These are phyloP conservation scores for Ceriops tagal DNA, from an alignment of 345 rosid species.

Conservation along the genomic window DNA sequence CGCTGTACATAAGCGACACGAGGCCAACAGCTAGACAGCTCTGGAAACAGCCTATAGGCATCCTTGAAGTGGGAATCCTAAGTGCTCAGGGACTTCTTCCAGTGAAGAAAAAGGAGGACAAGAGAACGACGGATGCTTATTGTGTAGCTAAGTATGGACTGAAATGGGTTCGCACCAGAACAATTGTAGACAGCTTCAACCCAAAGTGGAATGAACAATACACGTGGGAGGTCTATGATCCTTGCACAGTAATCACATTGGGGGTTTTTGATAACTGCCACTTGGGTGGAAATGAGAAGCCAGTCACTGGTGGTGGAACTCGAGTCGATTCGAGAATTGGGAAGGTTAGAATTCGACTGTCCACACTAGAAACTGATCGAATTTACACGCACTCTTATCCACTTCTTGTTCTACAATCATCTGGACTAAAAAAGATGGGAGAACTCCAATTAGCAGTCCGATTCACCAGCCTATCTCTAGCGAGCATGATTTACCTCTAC, in stretches of 20 bases:
- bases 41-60: conserved; percentile 29
- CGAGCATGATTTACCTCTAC: conserved; percentile 29
- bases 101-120: conserved; percentile 25
- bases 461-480: conserved; percentile 30
- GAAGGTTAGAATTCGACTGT: conserved; percentile 30
- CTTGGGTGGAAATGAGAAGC: conserved; percentile 20
- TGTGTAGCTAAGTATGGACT: conserved; percentile 34
- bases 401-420: conserved; percentile 31
- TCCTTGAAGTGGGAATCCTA: conserved; percentile 32
- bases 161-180: conserved; percentile 35
- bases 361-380: conserved; percentile 30
- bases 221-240: conserved; percentile 37
- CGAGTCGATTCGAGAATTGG: conserved; percentile 25
- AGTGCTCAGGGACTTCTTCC: conserved; percentile 34
- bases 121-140: conserved; percentile 26
- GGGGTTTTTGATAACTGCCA: conserved; percentile 36
- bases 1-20: conserved; percentile 28
- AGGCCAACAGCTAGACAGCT: conserved; percentile 33
- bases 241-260: conserved; percentile 33
- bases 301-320: conserved; percentile 13
- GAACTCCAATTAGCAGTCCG: conserved; percentile 34
- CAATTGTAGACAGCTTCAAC: conserved; percentile 26
- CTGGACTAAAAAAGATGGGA: conserved; percentile 35
- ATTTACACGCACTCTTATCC: conserved; percentile 32
- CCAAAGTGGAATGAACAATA: conserved; percentile 39